phyloP scores from a whole-genome alignment of 768 basidiomycete genomes.

The Phlebiopsis flavidoalba region DNA sequence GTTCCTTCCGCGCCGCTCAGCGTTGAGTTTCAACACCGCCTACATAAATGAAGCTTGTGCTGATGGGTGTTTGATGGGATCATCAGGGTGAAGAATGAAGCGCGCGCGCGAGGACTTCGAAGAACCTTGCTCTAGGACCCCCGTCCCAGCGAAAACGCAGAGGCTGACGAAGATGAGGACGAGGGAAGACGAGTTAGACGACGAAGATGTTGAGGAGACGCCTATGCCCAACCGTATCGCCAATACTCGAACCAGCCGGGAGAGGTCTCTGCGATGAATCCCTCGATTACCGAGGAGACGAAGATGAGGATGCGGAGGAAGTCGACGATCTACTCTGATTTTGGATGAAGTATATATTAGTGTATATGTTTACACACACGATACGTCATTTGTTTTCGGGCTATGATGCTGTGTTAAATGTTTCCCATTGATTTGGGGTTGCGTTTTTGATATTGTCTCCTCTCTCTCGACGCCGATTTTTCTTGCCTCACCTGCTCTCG shows the following conservation, averaged over 20 bases:
- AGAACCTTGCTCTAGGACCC: conserved; percentile 14
- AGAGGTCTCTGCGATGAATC: no score
- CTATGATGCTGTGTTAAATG: neutral
- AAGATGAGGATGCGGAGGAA: conserved; percentile 37
- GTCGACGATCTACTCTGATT: conserved; percentile 21
- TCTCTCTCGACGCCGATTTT: no score
- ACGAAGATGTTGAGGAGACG: conserved; percentile 34
- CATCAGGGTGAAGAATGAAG: conserved; percentile 25
- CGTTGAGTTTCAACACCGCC: conserved; percentile 35
- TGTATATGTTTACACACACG: neutral
- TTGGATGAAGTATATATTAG: neutral
- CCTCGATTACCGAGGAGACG: neutral
- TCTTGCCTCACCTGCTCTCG: no score
- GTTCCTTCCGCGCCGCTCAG: conserved; percentile 53
- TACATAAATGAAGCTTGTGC: neutral
- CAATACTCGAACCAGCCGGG: neutral
- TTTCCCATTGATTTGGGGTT: neutral
- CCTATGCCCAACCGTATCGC: conserved; percentile 21
- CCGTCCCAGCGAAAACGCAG: conserved; percentile 25
- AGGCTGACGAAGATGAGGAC: conserved; percentile 29
- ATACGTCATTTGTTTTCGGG: neutral
- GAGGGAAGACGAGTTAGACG: conserved; percentile 27
- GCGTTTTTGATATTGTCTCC: no score
- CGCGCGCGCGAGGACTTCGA: conserved; percentile 17
- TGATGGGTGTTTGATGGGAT: neutral